A percentile compares a stretch with the other conserved stretches of the same genome.
Evolutionary conservation across 2,329 filamentous ascomycete species (phyloP).

Genomic region (Aspergillus ochraceoroseus): DNA sequence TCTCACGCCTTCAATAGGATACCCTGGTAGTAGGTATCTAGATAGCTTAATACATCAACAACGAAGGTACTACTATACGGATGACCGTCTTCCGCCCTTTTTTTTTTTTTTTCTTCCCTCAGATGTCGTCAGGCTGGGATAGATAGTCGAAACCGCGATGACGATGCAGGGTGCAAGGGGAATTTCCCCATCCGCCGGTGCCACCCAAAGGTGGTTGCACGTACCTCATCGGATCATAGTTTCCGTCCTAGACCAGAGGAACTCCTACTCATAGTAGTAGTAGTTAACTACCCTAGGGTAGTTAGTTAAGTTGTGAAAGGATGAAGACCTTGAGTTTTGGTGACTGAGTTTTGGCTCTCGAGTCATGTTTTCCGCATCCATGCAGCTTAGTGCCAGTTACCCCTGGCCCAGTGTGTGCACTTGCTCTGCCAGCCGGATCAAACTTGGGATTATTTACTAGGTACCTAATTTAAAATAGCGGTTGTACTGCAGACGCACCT

Average conservation of each 20-base stretch:
- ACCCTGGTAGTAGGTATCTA: no score
- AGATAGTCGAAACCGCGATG: not conserved
- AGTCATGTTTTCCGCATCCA: conserved; percentile 2
- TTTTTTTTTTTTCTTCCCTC: conserved; percentile 1
- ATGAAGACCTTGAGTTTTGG: not conserved
- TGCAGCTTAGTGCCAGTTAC: conserved; percentile 16
- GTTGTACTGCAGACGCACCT: no score
- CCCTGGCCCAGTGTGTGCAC: conserved; percentile 23
- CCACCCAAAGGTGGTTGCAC: conserved; percentile 20
- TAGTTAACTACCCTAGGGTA: no score
- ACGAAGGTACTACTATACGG: conserved; percentile 10
- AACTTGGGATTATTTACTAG: not conserved
- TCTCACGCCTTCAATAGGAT: no score
- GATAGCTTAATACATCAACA: no score
- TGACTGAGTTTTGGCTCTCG: not conserved
- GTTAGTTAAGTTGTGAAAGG: no score
- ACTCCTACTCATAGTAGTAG: no score
- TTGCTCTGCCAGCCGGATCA: not conserved
- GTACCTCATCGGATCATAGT: conserved; percentile 10
- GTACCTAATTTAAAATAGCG: not conserved
- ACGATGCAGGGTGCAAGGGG: conserved; percentile 24
- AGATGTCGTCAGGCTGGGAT: conserved; percentile 1
- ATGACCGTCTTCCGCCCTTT: conserved; percentile 18
- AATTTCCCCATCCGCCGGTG: conserved; percentile 16
- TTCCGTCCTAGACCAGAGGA: no score